Evolutionary conservation across 768 basidiomycete genomes (phyloP).

Genomic region (Leccinum variicolor): DNA sequence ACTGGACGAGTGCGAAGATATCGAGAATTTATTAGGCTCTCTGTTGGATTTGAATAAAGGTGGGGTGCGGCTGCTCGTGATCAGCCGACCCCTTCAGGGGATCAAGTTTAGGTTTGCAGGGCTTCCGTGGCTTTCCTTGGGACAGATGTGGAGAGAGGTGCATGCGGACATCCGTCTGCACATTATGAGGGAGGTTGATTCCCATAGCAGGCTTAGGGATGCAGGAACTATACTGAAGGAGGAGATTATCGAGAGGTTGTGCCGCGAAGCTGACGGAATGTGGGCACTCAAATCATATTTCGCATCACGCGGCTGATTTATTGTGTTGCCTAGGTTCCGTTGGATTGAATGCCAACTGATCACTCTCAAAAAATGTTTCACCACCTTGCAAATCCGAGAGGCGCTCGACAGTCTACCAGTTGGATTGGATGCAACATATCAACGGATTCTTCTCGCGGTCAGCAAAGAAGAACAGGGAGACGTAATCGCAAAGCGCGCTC

Average conservation of each 20-base stretch:
- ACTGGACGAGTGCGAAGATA: constrained; percentile 15
- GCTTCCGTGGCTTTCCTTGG: constrained; percentile 5
- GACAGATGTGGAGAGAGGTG: neutral
- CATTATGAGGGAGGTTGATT: constrained; percentile 3
- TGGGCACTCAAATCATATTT: neutral
- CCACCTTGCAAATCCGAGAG: neutral
- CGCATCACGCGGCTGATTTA: neutral
- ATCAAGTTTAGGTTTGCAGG: constrained; percentile 4
- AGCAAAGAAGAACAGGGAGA: neutral
- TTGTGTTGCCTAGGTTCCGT: neutral
- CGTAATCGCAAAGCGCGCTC: neutral
- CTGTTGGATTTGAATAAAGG: neutral
- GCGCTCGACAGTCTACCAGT: neutral
- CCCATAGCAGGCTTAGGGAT: constrained; percentile 3
- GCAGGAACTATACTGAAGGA: neutral
- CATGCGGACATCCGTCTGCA: constrained; percentile 10
- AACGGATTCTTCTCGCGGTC: neutral
- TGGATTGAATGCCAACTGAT: neutral
- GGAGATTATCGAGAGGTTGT: neutral
- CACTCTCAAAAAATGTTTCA: neutral
- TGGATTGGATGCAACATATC: neutral
- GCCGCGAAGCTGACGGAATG: constrained; percentile 8
- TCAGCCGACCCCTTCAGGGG: neutral
- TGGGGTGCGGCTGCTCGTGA: constrained; percentile 4
- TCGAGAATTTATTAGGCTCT: constrained; percentile 1